phyloP scores from a whole-genome alignment of 2,329 filamentous ascomycete species.

The Venturia pyrina region DNA sequence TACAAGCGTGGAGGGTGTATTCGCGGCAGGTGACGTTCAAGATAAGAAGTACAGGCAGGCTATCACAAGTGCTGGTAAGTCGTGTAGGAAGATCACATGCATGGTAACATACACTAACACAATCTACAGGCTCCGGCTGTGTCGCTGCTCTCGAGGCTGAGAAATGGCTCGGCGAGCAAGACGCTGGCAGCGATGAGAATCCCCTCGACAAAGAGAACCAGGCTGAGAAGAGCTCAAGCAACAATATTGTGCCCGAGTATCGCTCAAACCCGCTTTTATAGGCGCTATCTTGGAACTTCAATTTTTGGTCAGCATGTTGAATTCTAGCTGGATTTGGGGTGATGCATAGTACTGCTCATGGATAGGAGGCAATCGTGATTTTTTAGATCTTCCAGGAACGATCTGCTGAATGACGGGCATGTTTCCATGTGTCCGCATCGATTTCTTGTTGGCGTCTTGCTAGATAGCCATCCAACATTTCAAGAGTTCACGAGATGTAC shows the following conservation, averaged over 20 bases:
- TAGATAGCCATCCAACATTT: background rate
- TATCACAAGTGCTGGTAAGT: constrained; percentile 88
- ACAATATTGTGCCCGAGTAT: constrained; percentile 50
- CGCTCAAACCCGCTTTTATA: constrained; percentile 54
- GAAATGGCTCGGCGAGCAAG: constrained; percentile 59
- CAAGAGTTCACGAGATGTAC: background rate
- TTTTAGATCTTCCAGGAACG: background rate
- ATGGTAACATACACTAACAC: constrained; percentile 16
- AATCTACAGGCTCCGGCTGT: constrained; percentile 69
- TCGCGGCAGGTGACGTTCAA: constrained; percentile 94
- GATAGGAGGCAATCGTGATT: background rate
- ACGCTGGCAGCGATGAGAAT: constrained; percentile 34
- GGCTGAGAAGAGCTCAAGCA: constrained; percentile 39
- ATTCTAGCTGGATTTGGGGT: background rate
- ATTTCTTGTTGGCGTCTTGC: background rate
- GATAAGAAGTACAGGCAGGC: constrained; percentile 98
- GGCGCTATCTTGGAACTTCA: background rate
- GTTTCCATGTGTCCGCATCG: background rate
- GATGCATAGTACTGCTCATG: background rate
- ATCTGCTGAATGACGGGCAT: background rate
- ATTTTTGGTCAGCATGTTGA: background rate
- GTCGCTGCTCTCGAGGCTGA: constrained; percentile 93
- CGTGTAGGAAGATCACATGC: background rate
- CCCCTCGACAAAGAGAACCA: constrained; percentile 39
- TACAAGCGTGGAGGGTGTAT: constrained; percentile 85